A percentile compares a stretch with the other conserved stretches of the same genome.
phyloP scores from a whole-genome alignment of 345 rosid species.

The Mangifera indica region DNA sequence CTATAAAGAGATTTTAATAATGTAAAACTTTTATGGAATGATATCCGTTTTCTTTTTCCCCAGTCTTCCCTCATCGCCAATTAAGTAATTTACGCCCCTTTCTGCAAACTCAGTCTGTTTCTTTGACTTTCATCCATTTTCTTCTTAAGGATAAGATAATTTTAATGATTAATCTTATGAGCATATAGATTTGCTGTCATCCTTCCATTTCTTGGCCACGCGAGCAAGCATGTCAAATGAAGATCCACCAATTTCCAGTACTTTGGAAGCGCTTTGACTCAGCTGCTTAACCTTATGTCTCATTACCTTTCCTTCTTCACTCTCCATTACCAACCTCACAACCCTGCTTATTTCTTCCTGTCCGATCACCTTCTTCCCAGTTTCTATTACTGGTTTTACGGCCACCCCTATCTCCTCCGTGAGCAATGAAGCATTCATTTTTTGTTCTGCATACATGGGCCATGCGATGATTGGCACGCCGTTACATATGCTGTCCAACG shows the following conservation, averaged over 20 bases:
- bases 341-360: slow-evolving; percentile 35
- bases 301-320: slow-evolving; percentile 29
- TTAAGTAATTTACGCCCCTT: no score
- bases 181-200: background rate
- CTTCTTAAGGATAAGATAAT: no score
- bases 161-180: no score
- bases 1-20: no score
- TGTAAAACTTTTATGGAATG: no score
- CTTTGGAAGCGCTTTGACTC: slow-evolving; percentile 28
- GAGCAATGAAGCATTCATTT: slow-evolving; percentile 38
- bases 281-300: slow-evolving; percentile 29
- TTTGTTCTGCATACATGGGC: slow-evolving; percentile 55
- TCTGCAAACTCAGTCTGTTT: no score
- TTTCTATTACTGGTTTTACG: slow-evolving; percentile 10
- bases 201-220: slow-evolving; percentile 18
- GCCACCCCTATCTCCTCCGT: slow-evolving; percentile 43
- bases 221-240: slow-evolving; percentile 24
- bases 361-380: slow-evolving; percentile 21
- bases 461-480: slow-evolving; percentile 53
- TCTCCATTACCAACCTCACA: slow-evolving; percentile 37
- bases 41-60: no score
- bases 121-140: no score
- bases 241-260: slow-evolving; percentile 25
- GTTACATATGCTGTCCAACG: slow-evolving; percentile 34
- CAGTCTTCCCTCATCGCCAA: no score